phyloP scores from a whole-genome alignment of 2,329 filamentous ascomycete species.

The Fusarium praegraminearum region DNA sequence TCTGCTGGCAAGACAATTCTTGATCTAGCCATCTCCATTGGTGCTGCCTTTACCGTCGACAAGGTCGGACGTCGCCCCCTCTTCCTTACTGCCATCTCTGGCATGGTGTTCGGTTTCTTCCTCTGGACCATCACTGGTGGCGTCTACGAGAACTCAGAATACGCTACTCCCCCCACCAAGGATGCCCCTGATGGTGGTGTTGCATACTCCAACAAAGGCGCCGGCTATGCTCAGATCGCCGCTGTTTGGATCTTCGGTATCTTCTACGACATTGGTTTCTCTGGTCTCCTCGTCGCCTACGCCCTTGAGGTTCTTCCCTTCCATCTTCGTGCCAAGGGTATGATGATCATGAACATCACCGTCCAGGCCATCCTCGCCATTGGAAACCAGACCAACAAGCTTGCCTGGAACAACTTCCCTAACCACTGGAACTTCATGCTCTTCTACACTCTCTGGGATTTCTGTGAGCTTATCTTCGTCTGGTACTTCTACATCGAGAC shows the following conservation, averaged over 20 bases:
- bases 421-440: slow-evolving; percentile 74
- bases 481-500: slow-evolving; percentile 78
- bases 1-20: slow-evolving; percentile 70
- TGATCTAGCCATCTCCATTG: slow-evolving; percentile 67
- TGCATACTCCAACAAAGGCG: slow-evolving; percentile 55
- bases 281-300: slow-evolving; percentile 68
- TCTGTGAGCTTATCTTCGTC: slow-evolving; percentile 70
- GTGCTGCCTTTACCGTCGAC: slow-evolving; percentile 64
- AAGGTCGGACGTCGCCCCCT: slow-evolving; percentile 65
- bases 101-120: slow-evolving; percentile 62
- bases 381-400: slow-evolving; percentile 72
- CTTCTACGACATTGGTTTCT: slow-evolving; percentile 71
- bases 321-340: slow-evolving; percentile 67
- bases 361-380: slow-evolving; percentile 72
- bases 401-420: slow-evolving; percentile 70
- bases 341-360: slow-evolving; percentile 74
- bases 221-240: slow-evolving; percentile 66
- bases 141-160: slow-evolving; percentile 61
- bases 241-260: slow-evolving; percentile 71
- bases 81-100: slow-evolving; percentile 63
- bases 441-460: slow-evolving; percentile 74
- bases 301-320: slow-evolving; percentile 70
- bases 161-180: slow-evolving; percentile 28
- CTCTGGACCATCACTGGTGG: slow-evolving; percentile 66
- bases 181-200: slow-evolving; percentile 39